A percentile compares a stretch with the other conserved stretches of the same genome.
phyloP scores from a whole-genome alignment of 2,329 filamentous ascomycete genomes.

The Nigrospora oryzae region DNA sequence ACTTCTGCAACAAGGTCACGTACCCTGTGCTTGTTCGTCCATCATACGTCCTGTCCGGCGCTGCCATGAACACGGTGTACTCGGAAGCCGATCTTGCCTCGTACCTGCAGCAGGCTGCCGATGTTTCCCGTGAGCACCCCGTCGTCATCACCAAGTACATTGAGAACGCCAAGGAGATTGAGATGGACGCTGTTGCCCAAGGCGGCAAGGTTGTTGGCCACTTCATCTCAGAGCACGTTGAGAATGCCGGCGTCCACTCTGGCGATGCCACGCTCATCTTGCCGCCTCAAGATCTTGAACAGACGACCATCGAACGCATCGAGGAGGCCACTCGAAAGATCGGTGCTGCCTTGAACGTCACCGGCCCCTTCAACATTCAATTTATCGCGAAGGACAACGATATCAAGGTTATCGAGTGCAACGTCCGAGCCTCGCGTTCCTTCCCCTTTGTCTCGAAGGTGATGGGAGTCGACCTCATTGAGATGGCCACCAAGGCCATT shows the following conservation, averaged over 20 bases:
- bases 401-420: constrained; percentile 99
- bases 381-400: constrained; percentile 99
- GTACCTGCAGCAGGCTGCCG: constrained; percentile 83
- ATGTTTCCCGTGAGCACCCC: constrained; percentile 90
- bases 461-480: constrained; percentile 94
- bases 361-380: constrained; percentile 96
- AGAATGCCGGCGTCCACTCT: constrained; percentile 97
- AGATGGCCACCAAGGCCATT: constrained; percentile 98
- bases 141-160: constrained; percentile 99
- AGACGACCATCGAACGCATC: constrained; percentile 81
- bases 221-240: constrained; percentile 97
- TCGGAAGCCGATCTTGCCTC: constrained; percentile 84
- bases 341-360: constrained; percentile 86
- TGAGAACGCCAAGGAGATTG: constrained; percentile 97
- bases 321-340: constrained; percentile 96
- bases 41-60: constrained; percentile 93
- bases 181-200: constrained; percentile 96
- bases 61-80: constrained; percentile 99
- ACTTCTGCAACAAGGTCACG: constrained; percentile 79
- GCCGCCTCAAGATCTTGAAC: constrained; percentile 86
- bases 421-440: constrained; percentile 89
- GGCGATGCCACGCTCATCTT: constrained; percentile 94
- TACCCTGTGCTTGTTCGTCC: constrained; percentile 94
- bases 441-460: constrained; percentile 99
- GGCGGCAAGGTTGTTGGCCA: constrained; percentile 87